These are phyloP conservation scores for Didymella glomerata DNA, from an alignment of 2,329 filamentous ascomycete genomes.

Conservation along the genomic window DNA sequence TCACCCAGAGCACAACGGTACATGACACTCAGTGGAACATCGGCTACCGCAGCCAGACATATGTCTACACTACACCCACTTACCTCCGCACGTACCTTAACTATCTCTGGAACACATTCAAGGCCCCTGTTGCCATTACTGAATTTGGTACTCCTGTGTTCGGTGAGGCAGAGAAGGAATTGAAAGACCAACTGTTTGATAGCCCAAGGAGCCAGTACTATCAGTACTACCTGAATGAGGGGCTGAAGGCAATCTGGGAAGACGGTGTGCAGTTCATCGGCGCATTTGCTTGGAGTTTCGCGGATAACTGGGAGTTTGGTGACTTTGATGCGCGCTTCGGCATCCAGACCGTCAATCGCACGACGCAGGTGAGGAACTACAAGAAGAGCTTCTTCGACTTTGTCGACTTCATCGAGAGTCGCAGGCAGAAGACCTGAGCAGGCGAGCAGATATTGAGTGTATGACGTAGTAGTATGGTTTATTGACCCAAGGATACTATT, in stretches of 20 bases:
- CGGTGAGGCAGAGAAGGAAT: constrained; percentile 55
- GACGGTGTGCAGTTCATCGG: constrained; percentile 65
- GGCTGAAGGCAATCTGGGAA: constrained; percentile 64
- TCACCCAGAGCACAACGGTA: constrained; percentile 55
- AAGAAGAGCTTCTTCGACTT: constrained; percentile 68
- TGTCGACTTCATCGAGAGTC: constrained; percentile 60
- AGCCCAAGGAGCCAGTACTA: constrained; percentile 64
- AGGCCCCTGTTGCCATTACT: constrained; percentile 57
- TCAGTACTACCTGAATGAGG: constrained; percentile 62
- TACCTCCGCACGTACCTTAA: constrained; percentile 65
- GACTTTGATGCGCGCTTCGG: constrained; percentile 61
- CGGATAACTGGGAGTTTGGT: constrained; percentile 67
- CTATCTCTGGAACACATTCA: constrained; percentile 69
- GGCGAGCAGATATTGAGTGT: background rate
- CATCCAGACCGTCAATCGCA: constrained; percentile 64
- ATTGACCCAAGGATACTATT: background rate
- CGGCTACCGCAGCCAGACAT: constrained; percentile 64
- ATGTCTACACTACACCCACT: constrained; percentile 66
- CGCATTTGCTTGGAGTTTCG: constrained; percentile 62
- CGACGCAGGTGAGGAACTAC: constrained; percentile 60
- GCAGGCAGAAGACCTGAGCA: constrained; percentile 3
- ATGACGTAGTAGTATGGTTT: background rate
- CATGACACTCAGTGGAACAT: constrained; percentile 66
- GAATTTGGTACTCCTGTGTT: constrained; percentile 68
- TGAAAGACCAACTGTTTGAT: constrained; percentile 64